These are phyloP conservation scores for Coix lacrymajobi DNA, from an alignment of 176 grass and related monocot genomes.

Conservation along the genomic window DNA sequence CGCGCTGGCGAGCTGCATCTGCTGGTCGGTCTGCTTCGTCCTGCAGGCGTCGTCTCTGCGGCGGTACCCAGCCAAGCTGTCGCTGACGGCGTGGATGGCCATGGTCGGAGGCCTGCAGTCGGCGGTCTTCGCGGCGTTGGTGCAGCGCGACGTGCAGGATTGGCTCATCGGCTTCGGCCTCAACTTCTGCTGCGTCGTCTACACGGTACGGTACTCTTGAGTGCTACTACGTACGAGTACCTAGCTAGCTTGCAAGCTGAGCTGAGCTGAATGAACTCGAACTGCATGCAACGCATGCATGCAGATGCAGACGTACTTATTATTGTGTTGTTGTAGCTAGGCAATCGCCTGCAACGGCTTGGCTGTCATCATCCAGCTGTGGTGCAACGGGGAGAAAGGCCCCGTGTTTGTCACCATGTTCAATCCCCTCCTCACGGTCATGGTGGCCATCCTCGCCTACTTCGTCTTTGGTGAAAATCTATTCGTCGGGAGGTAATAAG, in stretches of 20 bases:
- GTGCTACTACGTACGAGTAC: too few relatives aligned
- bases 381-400: constrained; percentile 69
- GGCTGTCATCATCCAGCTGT: constrained; percentile 58
- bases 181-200: constrained; percentile 83
- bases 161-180: constrained; percentile 78
- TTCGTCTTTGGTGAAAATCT: constrained; percentile 68
- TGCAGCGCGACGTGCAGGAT: constrained; percentile 34
- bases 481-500: constrained; percentile 48
- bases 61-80: constrained; percentile 80
- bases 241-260: too few relatives aligned
- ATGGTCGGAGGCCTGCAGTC: constrained; percentile 65
- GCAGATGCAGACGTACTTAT: neutral
- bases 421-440: constrained; percentile 63
- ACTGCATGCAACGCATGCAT: too few relatives aligned
- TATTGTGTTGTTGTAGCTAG: too few relatives aligned
- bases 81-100: constrained; percentile 72
- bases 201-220: neutral
- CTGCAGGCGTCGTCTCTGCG: constrained; percentile 77
- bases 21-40: constrained; percentile 71
- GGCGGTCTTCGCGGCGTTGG: constrained; percentile 39
- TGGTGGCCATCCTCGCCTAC: constrained; percentile 58
- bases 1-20: constrained; percentile 66
- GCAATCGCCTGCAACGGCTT: constrained; percentile 74
- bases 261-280: neutral
- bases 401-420: constrained; percentile 96